phyloP scores from a whole-genome alignment of 352 stramenopile genomes.

The Pythium sp. region DNA sequence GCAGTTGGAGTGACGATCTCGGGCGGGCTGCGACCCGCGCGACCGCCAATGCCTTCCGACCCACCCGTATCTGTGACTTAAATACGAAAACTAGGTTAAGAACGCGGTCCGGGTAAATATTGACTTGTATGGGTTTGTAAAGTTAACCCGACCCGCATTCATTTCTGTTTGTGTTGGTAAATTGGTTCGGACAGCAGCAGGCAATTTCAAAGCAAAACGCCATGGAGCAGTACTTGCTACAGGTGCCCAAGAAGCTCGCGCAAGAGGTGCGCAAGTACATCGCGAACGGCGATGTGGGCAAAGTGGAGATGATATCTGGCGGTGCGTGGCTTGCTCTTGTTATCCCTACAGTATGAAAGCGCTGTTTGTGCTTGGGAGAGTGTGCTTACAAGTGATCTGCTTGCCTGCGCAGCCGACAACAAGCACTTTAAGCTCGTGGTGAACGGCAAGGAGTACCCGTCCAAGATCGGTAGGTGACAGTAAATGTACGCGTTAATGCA shows the following conservation, averaged over 20 bases:
- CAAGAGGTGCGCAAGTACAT: slow-evolving; percentile 69
- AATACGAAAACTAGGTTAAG: background rate
- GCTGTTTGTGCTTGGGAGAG: background rate
- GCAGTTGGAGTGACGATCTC: slow-evolving; percentile 29
- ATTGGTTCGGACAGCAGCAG: background rate
- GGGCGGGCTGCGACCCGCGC: slow-evolving; percentile 21
- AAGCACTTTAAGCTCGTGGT: slow-evolving; percentile 81
- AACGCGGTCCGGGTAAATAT: background rate
- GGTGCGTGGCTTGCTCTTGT: slow-evolving; percentile 25
- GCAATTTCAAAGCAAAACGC: background rate
- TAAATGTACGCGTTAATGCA: background rate
- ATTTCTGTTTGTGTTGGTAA: background rate
- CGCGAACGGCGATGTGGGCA: slow-evolving; percentile 46
- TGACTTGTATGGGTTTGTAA: background rate
- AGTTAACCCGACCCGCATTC: background rate
- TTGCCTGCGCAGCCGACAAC: slow-evolving; percentile 62
- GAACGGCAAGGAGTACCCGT: slow-evolving; percentile 71
- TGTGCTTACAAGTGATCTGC: slow-evolving; percentile 1
- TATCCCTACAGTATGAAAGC: slow-evolving; percentile 2
- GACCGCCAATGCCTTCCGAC: background rate
- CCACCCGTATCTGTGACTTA: background rate
- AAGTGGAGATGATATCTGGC: slow-evolving; percentile 77
- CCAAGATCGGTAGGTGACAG: slow-evolving; percentile 59
- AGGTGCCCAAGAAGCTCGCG: slow-evolving; percentile 79
- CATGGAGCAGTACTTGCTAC: slow-evolving; percentile 88